Evolutionary conservation across 805 yeast genomes (phyloP), one percentile per base, ranked within the genome.

Genomic region (Kuraishia borneana): DNA sequence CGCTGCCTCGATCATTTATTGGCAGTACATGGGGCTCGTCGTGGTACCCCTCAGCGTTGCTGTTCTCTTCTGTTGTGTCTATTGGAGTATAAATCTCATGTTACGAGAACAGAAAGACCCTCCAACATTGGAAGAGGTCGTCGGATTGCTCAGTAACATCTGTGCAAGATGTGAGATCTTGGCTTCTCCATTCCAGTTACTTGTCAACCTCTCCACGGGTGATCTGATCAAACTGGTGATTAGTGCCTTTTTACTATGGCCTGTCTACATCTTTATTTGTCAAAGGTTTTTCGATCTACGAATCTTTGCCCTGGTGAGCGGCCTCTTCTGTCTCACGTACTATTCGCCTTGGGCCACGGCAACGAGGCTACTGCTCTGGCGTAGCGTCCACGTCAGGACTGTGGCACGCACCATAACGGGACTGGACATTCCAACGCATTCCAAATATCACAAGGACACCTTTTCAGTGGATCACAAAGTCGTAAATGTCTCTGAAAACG

Each of bases 111-210:
- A 35, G 5, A 33, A 38, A 14, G 55, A 42, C 34, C 60, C 64
- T 31, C 76, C 76, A 9, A 71, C 76, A 1, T 49, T 70, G 21
- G 75, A 69, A 34, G 77, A 71, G 42, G 68, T 70, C 2, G 39
- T 71, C 23, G 63, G 62, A 39, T 61, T 70, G 0, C 44, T 69
- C 35, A 61, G 63, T 30, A 72, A 72, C 40, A 56, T 71, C 34
- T 40, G 65, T 2, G 46, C 58, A 1, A 54, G 77, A 25, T 54
- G 54, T 37, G 65, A 61, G 35, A 54, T 63, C 43, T 35, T 66
- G 3, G 42, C 64, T 18, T 47, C 59, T 12, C 73, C 74, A 0
- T 42, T 62, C 23, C 41, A 39, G 26, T 20, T 30, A 6, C 19
- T 46, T n/a, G 33, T 33, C 2, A 28, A 31, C 2, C 20, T 28